Evolutionary conservation across 495 filamentous ascomycete genomes (phyloP), one percentile per base, ranked within the genome.

Genomic region (Penicillium subrubescens): DNA sequence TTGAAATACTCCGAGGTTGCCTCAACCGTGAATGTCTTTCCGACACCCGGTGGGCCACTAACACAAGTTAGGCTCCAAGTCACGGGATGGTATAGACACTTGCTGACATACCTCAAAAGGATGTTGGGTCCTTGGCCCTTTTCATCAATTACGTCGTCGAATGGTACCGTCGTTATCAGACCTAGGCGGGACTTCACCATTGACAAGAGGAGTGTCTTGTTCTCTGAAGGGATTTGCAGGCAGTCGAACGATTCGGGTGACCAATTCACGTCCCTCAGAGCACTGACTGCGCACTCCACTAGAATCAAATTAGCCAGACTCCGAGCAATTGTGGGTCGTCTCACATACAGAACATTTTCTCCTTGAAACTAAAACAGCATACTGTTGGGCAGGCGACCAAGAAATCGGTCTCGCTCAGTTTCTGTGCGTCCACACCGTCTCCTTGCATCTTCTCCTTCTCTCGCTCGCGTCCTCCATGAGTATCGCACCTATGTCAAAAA

Each of bases 11-110:
- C 72, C 34, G 66, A 73, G 54, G 73, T 62, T 70, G 65, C 70
- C 62, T 78, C 66, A 57, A 73, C 72, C 6, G 72, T 76, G 59
- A 74, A 72, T 19, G 71, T 76, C 70, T 77, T 77, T 27, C 74
- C 67, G 46, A 77, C 72, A 12, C 75, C 68, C 21, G 73, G 73
- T 19, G 62, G 69, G 34, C 74, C 64, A 72, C 70, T 74, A 68
- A 48, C 51, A 64, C 34, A 34, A 2, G 53, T 69, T 52, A 52
- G n/a, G 48, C 1, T 5, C 3, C 11, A 52, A 52, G 23, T 15
- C 23, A 14, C 3, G 23, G n/a, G 14, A 52, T 10, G 3, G 10
- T 14, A 29, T 11, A 51, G 7, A 29, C 5, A 50, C 15, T 52
- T 29, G 23, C 5, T 15, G 27, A 52, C 4, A 52, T 52, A 52